These are phyloP conservation scores for Fusarium duplospermum DNA, from an alignment of 2,329 filamentous ascomycete species.

Conservation along the genomic window DNA sequence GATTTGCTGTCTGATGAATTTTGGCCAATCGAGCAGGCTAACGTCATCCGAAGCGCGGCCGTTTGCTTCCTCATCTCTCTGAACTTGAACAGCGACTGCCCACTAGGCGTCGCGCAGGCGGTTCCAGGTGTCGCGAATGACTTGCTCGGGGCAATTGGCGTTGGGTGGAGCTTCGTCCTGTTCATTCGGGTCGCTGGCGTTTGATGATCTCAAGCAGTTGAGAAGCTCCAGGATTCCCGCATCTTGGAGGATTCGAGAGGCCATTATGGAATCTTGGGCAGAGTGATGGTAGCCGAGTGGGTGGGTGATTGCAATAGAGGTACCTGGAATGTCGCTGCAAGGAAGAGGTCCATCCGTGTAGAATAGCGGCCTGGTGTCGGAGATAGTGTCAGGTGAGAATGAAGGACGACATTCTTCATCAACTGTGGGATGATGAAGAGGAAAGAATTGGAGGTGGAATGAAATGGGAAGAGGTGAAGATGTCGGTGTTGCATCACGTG, in stretches of 20 bases:
- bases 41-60: background rate
- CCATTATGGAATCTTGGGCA: background rate
- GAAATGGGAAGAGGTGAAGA: background rate
- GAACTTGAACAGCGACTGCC: background rate
- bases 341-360: background rate
- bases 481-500: background rate
- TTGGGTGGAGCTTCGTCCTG: background rate
- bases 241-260: slow-evolving; percentile 6
- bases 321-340: background rate
- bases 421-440: background rate
- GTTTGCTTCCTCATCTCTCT: slow-evolving; percentile 3
- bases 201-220: slow-evolving; percentile 1
- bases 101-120: slow-evolving; percentile 8
- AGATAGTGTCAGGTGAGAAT: background rate
- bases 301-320: background rate
- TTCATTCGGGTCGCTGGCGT: background rate
- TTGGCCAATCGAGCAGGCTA: slow-evolving; percentile 11
- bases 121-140: slow-evolving; percentile 6
- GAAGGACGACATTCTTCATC: background rate
- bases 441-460: background rate
- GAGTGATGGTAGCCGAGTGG: background rate
- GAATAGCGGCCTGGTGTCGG: background rate
- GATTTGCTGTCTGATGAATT: slow-evolving; percentile 8
- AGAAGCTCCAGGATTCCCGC: slow-evolving; percentile 9
- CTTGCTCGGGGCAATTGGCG: slow-evolving; percentile 2